Percentiles rank a stretch among this genome's conserved stretches.
Conservation (phyloP, 2,329 filamentous ascomycete species). For the Ascochyta clinopodiicola region DNA sequence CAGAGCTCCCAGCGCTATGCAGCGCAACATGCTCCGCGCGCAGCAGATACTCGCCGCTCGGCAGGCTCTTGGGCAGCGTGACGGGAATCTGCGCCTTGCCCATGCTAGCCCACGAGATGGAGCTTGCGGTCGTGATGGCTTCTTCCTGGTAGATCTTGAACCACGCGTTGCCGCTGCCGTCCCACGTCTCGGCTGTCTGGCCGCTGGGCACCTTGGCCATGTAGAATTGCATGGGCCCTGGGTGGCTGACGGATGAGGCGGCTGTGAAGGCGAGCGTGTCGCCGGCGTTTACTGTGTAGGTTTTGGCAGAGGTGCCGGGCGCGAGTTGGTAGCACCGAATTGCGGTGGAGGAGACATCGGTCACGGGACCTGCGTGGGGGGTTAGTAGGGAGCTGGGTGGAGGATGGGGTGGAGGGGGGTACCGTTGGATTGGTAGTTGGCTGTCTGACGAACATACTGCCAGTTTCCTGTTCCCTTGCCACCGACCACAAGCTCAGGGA, state of each 20-base stretch:
- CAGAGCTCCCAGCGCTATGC: slow-evolving; percentile 44
- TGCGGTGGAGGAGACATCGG: slow-evolving; percentile 24
- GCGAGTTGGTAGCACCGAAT: slow-evolving; percentile 42
- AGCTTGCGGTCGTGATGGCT: slow-evolving; percentile 9
- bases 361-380: slow-evolving; percentile 22
- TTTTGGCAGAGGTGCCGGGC: slow-evolving; percentile 22
- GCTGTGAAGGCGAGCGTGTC: slow-evolving; percentile 42
- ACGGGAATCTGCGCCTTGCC: slow-evolving; percentile 32
- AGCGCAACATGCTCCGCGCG: slow-evolving; percentile 57
- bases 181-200: slow-evolving; percentile 40
- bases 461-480: slow-evolving; percentile 33
- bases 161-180: slow-evolving; percentile 45
- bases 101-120: background rate
- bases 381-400: background rate
- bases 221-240: slow-evolving; percentile 47
- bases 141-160: slow-evolving; percentile 41
- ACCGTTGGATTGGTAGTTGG: slow-evolving; percentile 47
- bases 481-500: slow-evolving; percentile 38
- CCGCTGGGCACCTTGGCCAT: slow-evolving; percentile 47
- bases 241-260: slow-evolving; percentile 35
- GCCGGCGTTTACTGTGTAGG: slow-evolving; percentile 31
- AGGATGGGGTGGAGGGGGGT: background rate
- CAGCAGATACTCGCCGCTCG: slow-evolving; percentile 55
- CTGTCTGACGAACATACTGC: slow-evolving; percentile 42
- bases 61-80: slow-evolving; percentile 50